These are phyloP conservation scores for California macrophylla DNA, from an alignment of 441 rosid genomes.

Conservation along the genomic window DNA sequence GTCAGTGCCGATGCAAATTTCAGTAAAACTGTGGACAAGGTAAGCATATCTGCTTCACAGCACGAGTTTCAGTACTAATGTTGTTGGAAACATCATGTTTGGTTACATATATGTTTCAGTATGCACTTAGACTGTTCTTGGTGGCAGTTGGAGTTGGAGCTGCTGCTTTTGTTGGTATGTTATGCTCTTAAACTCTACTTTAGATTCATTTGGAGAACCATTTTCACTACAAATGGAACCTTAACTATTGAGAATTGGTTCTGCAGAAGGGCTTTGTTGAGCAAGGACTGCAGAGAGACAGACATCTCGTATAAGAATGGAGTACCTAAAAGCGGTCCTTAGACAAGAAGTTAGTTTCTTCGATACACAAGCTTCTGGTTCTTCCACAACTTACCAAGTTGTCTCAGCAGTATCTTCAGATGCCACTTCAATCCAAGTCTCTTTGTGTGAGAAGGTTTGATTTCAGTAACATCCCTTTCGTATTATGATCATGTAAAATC, in stretches of 20 bases:
- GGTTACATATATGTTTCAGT: background rate
- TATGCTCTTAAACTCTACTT: background rate
- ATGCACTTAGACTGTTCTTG: slow-evolving; percentile 3
- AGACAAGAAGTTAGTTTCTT: slow-evolving; percentile 62
- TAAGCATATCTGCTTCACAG: background rate
- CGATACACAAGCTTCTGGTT: slow-evolving; percentile 52
- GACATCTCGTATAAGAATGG: slow-evolving; percentile 46
- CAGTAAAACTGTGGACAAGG: background rate
- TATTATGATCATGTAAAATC: background rate
- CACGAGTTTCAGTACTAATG: background rate
- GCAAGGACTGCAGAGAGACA: slow-evolving; percentile 67
- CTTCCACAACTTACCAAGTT: slow-evolving; percentile 57
- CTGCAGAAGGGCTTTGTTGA: slow-evolving; percentile 67
- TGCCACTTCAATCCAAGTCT: slow-evolving; percentile 61
- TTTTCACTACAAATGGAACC: background rate
- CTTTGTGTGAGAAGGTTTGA: slow-evolving; percentile 51
- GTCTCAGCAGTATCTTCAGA: slow-evolving; percentile 55
- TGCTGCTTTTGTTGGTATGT: slow-evolving; percentile 7
- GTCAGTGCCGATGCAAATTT: background rate
- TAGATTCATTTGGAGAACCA: background rate
- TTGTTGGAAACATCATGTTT: background rate
- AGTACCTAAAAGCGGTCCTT: slow-evolving; percentile 57
- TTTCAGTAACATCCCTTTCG: background rate
- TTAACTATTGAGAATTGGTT: background rate
- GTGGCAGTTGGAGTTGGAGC: slow-evolving; percentile 6